phyloP scores from a whole-genome alignment of 2,329 filamentous ascomycete species.

The Lizonia empirigonia region DNA sequence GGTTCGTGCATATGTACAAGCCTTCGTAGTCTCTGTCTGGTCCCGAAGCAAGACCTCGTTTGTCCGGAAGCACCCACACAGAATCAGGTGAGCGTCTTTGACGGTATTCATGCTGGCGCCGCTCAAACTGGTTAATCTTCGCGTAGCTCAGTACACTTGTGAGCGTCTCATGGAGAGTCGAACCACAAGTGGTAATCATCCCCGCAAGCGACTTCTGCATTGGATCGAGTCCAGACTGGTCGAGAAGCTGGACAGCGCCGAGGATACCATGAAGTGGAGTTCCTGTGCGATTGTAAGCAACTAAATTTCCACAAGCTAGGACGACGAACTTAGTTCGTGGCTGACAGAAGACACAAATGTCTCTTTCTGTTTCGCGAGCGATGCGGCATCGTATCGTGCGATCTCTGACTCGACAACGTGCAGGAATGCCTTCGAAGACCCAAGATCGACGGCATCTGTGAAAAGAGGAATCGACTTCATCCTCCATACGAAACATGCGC shows the following conservation, averaged over 20 bases:
- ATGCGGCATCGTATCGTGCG: conserved; percentile 14
- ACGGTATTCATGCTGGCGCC: conserved; percentile 43
- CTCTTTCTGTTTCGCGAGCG: conserved; percentile 21
- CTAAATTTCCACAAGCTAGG: neutral
- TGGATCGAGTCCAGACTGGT: conserved; percentile 47
- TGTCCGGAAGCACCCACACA: conserved; percentile 14
- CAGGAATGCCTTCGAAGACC: conserved; percentile 19
- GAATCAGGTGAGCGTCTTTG: conserved; percentile 12
- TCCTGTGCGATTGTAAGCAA: neutral
- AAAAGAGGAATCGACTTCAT: conserved; percentile 15
- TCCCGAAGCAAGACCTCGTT: conserved; percentile 5
- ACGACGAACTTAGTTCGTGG: conserved; percentile 21
- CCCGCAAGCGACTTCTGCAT: conserved; percentile 51
- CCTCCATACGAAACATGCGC: conserved; percentile 25
- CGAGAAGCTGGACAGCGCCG: conserved; percentile 55
- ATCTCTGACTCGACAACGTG: conserved; percentile 22
- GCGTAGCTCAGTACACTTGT: conserved; percentile 28
- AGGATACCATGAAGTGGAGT: conserved; percentile 44
- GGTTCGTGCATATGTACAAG: conserved; percentile 18
- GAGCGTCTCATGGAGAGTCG: conserved; percentile 54
- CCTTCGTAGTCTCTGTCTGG: conserved; percentile 20
- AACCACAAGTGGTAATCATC: conserved; percentile 55
- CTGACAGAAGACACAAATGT: conserved; percentile 22
- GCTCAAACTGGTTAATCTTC: conserved; percentile 34
- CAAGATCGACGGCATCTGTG: conserved; percentile 19